These are phyloP conservation scores for Didymella arachidicola DNA, from an alignment of 2,329 filamentous ascomycete species.

Conservation along the genomic window DNA sequence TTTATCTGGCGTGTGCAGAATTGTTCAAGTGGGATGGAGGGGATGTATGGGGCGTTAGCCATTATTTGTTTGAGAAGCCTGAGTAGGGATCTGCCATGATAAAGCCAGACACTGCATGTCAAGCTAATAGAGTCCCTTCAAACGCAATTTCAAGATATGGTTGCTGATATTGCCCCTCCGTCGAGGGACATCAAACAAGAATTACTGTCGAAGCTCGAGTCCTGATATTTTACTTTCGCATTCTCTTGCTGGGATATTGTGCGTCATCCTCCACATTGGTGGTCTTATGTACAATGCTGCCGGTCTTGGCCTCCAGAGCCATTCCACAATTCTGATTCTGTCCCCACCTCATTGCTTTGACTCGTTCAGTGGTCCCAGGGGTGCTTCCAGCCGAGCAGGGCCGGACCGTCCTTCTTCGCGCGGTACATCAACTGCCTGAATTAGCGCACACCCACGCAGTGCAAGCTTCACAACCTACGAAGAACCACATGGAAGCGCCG, in stretches of 20 bases:
- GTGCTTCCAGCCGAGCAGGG: slow-evolving; percentile 90
- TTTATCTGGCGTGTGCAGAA: slow-evolving; percentile 75
- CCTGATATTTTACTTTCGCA: slow-evolving; percentile 27
- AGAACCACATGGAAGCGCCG: slow-evolving; percentile 99
- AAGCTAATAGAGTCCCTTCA: no score
- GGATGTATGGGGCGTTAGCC: slow-evolving; percentile 72
- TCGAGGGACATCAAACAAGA: no score
- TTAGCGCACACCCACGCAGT: slow-evolving; percentile 29
- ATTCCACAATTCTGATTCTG: neutral
- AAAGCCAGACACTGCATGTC: no score
- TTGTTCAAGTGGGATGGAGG: slow-evolving; percentile 71
- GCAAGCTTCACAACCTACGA: slow-evolving; percentile 66
- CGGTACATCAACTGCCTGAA: slow-evolving; percentile 83
- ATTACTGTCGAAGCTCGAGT: no score
- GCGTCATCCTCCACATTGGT: slow-evolving; percentile 8
- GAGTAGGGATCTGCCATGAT: slow-evolving; percentile 19
- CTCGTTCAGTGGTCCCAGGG: slow-evolving; percentile 55
- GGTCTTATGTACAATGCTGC: slow-evolving; percentile 27
- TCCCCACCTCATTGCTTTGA: neutral
- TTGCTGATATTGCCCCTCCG: no score
- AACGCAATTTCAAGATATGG: no score
- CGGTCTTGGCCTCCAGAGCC: neutral
- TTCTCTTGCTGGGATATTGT: slow-evolving; percentile 22
- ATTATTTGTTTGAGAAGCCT: slow-evolving; percentile 71
- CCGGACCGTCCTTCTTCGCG: slow-evolving; percentile 94